These are phyloP conservation scores for Teratosphaeria pseudoeucalypti DNA, from an alignment of 2,329 filamentous ascomycete genomes.

Conservation along the genomic window DNA sequence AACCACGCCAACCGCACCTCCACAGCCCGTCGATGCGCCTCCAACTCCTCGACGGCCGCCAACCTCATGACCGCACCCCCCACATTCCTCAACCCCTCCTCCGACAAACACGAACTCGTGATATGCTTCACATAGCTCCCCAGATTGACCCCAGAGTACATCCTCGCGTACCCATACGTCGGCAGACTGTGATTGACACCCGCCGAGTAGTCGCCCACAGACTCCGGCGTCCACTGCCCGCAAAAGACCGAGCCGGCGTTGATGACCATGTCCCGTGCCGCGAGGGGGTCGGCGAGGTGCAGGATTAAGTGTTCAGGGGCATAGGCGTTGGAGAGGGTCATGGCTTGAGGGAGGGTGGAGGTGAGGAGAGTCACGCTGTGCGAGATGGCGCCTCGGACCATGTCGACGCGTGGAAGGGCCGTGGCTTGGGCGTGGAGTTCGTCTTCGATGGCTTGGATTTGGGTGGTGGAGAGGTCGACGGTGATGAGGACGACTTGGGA, in stretches of 20 bases:
- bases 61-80: constrained; percentile 88
- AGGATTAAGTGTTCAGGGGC: constrained; percentile 95
- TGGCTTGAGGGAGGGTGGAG: constrained; percentile 63
- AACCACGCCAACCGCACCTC: constrained; percentile 46
- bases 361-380: constrained; percentile 83
- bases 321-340: constrained; percentile 80
- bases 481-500: constrained; percentile 90
- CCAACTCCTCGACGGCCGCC: constrained; percentile 85
- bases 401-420: constrained; percentile 80
- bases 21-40: constrained; percentile 75
- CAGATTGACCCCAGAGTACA: constrained; percentile 95
- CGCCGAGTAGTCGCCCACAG: constrained; percentile 94
- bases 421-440: constrained; percentile 81
- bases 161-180: constrained; percentile 95
- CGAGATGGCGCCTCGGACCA: constrained; percentile 78
- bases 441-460: constrained; percentile 76
- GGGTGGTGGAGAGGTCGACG: constrained; percentile 61
- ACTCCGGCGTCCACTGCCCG: constrained; percentile 92
- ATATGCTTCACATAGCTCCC: constrained; percentile 97
- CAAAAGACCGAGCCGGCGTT: constrained; percentile 96
- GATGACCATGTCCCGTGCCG: constrained; percentile 65
- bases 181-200: constrained; percentile 96
- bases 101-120: constrained; percentile 82
- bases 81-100: constrained; percentile 74
- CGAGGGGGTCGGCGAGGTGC: constrained; percentile 68